phyloP scores from a whole-genome alignment of 2,329 filamentous ascomycete genomes.

The Chalaropsis ovoidea region DNA sequence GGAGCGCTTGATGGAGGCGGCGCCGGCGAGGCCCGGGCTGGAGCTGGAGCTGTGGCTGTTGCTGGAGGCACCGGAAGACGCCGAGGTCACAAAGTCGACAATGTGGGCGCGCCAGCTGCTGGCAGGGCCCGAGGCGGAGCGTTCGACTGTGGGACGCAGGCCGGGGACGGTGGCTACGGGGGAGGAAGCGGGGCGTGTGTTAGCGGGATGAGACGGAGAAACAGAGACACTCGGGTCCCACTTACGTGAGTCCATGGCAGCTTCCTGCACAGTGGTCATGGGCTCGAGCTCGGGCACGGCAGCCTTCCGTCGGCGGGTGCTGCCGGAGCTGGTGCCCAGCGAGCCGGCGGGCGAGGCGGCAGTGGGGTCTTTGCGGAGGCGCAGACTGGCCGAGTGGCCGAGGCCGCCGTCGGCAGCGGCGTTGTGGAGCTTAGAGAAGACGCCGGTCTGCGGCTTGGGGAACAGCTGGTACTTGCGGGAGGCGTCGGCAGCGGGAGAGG shows the following conservation, averaged over 20 bases:
- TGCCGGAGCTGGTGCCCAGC: slow-evolving; percentile 34
- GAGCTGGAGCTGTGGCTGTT: neutral
- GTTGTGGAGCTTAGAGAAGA: slow-evolving; percentile 34
- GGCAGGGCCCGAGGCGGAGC: slow-evolving; percentile 42
- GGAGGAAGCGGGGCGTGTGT: slow-evolving; percentile 18
- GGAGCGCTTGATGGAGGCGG: slow-evolving; percentile 9
- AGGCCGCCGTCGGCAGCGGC: slow-evolving; percentile 27
- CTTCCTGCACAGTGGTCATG: slow-evolving; percentile 59
- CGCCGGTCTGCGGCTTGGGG: slow-evolving; percentile 36
- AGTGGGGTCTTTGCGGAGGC: slow-evolving; percentile 44
- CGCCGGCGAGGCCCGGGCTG: slow-evolving; percentile 2
- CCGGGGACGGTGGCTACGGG: slow-evolving; percentile 55
- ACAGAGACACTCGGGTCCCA: neutral
- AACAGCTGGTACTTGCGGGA: slow-evolving; percentile 52
- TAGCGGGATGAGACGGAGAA: neutral
- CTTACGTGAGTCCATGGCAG: slow-evolving; percentile 61
- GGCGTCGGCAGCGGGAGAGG: slow-evolving; percentile 2
- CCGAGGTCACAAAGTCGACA: slow-evolving; percentile 15
- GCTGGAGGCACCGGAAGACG: neutral
- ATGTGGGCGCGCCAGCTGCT: slow-evolving; percentile 19
- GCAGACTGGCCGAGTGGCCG: slow-evolving; percentile 36
- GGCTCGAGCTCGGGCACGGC: slow-evolving; percentile 55
- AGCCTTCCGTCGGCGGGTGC: slow-evolving; percentile 50
- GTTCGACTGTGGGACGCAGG: slow-evolving; percentile 53
- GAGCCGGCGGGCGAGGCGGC: slow-evolving; percentile 39